Evolutionary conservation across 306 rosid species (phyloP).

Genomic region (Rosa chinensis): DNA sequence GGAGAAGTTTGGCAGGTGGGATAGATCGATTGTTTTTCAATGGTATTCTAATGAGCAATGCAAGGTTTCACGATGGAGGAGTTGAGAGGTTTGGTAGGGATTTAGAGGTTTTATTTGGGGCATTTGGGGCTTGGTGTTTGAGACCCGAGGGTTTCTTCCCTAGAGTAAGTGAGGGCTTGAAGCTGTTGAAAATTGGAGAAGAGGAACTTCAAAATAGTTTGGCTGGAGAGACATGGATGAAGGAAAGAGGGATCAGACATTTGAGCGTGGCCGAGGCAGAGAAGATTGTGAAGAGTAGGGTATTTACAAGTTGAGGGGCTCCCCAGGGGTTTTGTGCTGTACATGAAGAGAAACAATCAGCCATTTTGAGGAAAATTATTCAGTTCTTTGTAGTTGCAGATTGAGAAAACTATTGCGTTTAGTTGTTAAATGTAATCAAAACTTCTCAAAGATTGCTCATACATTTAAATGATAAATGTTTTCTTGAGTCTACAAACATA

Average conservation of each 20-base stretch:
- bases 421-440: background rate
- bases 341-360: slow-evolving; percentile 18
- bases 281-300: slow-evolving; percentile 66
- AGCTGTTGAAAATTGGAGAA: slow-evolving; percentile 63
- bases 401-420: background rate
- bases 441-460: background rate
- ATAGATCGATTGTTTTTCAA: slow-evolving; percentile 61
- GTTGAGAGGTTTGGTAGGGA: slow-evolving; percentile 67
- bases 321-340: slow-evolving; percentile 24
- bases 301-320: slow-evolving; percentile 40
- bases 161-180: slow-evolving; percentile 65
- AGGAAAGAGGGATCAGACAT: slow-evolving; percentile 55
- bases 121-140: slow-evolving; percentile 78
- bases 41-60: slow-evolving; percentile 57
- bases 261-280: slow-evolving; percentile 59
- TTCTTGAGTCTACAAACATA: background rate
- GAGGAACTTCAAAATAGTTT: slow-evolving; percentile 44
- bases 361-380: background rate
- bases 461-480: background rate
- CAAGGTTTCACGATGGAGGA: slow-evolving; percentile 62
- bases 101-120: slow-evolving; percentile 74
- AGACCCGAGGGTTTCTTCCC: slow-evolving; percentile 93
- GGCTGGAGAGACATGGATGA: slow-evolving; percentile 68
- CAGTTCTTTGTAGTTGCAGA: slow-evolving; percentile 7
- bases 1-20: slow-evolving; percentile 88